A percentile compares a stretch with the other conserved stretches of the same genome.
phyloP scores from a whole-genome alignment of 805 yeast genomes.

The Schizosaccharomyces osmophilus region DNA sequence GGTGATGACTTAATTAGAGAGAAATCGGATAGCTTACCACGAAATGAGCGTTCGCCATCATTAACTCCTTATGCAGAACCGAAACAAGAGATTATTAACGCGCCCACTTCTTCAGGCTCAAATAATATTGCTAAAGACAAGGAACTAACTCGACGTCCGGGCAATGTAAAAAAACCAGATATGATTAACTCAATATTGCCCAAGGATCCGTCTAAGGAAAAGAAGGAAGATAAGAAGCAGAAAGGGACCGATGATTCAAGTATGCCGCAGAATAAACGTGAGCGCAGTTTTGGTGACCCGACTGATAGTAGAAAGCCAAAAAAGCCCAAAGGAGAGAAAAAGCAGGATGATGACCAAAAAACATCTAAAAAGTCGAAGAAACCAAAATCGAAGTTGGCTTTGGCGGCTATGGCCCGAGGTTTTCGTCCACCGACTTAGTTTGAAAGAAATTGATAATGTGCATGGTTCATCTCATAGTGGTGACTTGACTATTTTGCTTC shows the following conservation, averaged over 20 bases:
- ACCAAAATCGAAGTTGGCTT: neutral
- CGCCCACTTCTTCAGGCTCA: no score
- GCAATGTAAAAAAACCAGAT: no score
- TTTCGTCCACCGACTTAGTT: neutral
- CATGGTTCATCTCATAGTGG: no score
- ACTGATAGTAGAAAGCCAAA: neutral
- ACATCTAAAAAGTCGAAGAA: neutral
- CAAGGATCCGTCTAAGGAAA: neutral
- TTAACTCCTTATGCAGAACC: no score
- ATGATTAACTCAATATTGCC: neutral
- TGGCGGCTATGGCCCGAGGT: neutral
- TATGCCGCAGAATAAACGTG: neutral
- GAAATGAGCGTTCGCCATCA: no score
- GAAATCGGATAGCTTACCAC: no score
- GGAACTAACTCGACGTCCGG: no score
- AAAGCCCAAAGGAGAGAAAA: neutral
- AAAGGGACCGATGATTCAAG: neutral
- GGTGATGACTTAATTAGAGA: no score
- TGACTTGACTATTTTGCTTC: no score
- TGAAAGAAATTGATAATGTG: no score
- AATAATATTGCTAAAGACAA: no score
- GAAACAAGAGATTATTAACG: no score
- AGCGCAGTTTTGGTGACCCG: neutral
- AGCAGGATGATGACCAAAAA: neutral
- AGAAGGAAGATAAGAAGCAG: neutral